Conservation (phyloP, 768 basidiomycete species). For the Candolleomyces efflorescens region DNA sequence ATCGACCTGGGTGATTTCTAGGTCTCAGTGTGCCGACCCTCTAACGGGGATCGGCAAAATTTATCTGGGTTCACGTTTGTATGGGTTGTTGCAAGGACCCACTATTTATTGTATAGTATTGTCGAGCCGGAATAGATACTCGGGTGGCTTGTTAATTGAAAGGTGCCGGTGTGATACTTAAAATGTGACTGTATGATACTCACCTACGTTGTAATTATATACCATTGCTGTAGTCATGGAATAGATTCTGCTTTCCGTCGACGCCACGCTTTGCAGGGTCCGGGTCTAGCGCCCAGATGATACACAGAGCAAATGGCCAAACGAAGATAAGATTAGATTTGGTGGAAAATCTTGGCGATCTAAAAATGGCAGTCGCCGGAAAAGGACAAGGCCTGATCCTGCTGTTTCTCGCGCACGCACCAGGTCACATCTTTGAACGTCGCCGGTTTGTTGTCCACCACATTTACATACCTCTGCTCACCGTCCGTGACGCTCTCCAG, state of each 20-base stretch:
- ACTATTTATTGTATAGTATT: background rate
- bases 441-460: slow-evolving; percentile 17
- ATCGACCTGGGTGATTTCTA: slow-evolving; percentile 80
- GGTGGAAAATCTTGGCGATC: background rate
- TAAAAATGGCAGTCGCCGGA: slow-evolving; percentile 14
- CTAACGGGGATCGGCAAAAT: too few species aligned
- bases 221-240: too few species aligned
- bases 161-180: too few species aligned
- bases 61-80: background rate
- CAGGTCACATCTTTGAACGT: slow-evolving; percentile 18
- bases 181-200: too few species aligned
- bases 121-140: background rate
- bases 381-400: slow-evolving; percentile 21
- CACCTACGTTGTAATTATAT: too few species aligned
- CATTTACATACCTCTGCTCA: slow-evolving; percentile 12
- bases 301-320: background rate
- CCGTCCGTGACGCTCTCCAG: slow-evolving; percentile 21
- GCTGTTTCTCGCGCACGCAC: slow-evolving; percentile 40
- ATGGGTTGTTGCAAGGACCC: background rate
- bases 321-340: slow-evolving; percentile 12
- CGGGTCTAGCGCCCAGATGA: too few species aligned
- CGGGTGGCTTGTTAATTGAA: background rate
- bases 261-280: too few species aligned
- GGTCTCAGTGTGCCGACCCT: background rate
- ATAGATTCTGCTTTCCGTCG: too few species aligned